Percentiles rank a stretch among this genome's conserved stretches.
phyloP scores from a whole-genome alignment of 1,284 basidiomycete genomes.

The Cerioporus squamosus region DNA sequence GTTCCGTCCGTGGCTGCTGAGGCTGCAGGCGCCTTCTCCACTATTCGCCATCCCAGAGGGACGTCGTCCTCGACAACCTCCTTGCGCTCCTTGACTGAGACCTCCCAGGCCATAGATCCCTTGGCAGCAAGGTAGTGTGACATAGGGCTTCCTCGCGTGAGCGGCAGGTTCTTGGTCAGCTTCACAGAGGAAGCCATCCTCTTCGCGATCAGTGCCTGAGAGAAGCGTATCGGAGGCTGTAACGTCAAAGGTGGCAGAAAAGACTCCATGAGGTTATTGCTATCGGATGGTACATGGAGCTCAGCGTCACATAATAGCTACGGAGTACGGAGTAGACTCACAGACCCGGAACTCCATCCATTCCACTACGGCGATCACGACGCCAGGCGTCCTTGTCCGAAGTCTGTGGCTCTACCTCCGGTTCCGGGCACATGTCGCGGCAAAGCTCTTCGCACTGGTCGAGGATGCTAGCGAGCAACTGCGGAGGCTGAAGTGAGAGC shows the following conservation, averaged over 20 bases:
- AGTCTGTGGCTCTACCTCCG: slow-evolving; percentile 18
- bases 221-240: slow-evolving; percentile 47
- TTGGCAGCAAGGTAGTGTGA: slow-evolving; percentile 66
- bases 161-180: slow-evolving; percentile 58
- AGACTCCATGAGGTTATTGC: slow-evolving; percentile 28
- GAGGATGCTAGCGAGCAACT: slow-evolving; percentile 61
- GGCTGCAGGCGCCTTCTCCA: slow-evolving; percentile 47
- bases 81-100: slow-evolving; percentile 58
- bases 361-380: slow-evolving; percentile 43
- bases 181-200: slow-evolving; percentile 61
- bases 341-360: slow-evolving; percentile 56
- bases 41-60: slow-evolving; percentile 68
- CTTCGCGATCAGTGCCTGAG: slow-evolving; percentile 58
- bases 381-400: slow-evolving; percentile 30
- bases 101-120: slow-evolving; percentile 76
- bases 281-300: slow-evolving; percentile 13
- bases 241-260: slow-evolving; percentile 36
- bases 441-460: slow-evolving; percentile 54
- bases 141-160: slow-evolving; percentile 63
- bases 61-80: slow-evolving; percentile 54
- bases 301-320: neutral
- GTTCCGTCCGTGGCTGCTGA: slow-evolving; percentile 34
- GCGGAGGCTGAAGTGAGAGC: slow-evolving; percentile 57
- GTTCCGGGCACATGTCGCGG: slow-evolving; percentile 53
- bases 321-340: slow-evolving; percentile 43